Percentiles rank a stretch among this genome's conserved stretches.
Conservation (phyloP, 345 rosid species). For the Dipteronia sinensis region DNA sequence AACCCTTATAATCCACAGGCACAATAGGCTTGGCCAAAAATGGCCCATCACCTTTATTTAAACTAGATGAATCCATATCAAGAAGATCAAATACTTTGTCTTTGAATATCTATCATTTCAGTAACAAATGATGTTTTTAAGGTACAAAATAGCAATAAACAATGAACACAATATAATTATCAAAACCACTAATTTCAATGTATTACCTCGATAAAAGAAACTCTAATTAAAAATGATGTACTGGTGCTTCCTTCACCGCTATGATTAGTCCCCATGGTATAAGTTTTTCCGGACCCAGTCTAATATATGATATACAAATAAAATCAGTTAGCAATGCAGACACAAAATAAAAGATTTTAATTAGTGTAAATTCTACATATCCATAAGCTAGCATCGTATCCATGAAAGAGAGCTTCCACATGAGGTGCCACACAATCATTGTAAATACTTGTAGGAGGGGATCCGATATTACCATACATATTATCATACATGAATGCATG, state of each 20-base stretch:
- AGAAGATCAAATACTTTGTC: slow-evolving; percentile 94
- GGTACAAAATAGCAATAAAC: background rate
- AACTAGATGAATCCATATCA: slow-evolving; percentile 49
- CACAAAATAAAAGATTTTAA: background rate
- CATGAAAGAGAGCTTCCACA: slow-evolving; percentile 80
- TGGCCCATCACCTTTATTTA: slow-evolving; percentile 50
- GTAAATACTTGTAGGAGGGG: slow-evolving; percentile 49
- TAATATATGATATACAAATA: slow-evolving; percentile 25
- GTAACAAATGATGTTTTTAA: background rate
- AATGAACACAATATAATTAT: background rate
- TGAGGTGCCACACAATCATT: slow-evolving; percentile 81
- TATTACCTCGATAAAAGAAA: slow-evolving; percentile 91
- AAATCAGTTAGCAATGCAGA: background rate
- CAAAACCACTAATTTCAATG: background rate
- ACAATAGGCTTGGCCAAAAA: slow-evolving; percentile 40
- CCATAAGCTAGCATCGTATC: slow-evolving; percentile 98
- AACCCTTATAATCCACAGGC: too few species aligned
- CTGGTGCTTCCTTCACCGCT: slow-evolving; percentile 56
- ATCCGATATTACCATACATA: slow-evolving; percentile 61
- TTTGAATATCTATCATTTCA: slow-evolving; percentile 70
- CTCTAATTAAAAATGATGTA: slow-evolving; percentile 69
- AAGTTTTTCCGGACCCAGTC: too few species aligned
- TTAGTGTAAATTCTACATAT: slow-evolving; percentile 48
- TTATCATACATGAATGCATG: slow-evolving; percentile 82
- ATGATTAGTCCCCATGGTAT: slow-evolving; percentile 99